A percentile compares a stretch with the other conserved stretches of the same genome.
Conservation (phyloP, 2,329 filamentous ascomycete genomes). For the Botryosphaeria dothidea region DNA sequence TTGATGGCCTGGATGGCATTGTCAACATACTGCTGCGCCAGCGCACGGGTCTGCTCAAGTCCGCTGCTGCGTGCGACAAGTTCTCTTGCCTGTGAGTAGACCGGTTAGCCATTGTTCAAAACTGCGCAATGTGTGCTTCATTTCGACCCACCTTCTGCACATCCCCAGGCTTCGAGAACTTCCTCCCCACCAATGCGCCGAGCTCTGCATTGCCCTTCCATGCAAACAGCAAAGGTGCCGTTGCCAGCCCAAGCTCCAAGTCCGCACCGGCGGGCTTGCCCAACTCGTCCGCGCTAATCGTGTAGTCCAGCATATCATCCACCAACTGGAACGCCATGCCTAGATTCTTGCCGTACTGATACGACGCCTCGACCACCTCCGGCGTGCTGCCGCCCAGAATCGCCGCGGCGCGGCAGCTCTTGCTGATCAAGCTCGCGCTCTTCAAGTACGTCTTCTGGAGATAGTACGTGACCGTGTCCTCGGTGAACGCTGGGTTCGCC, state of each 20-base stretch:
- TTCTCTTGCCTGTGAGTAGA: constrained; percentile 69
- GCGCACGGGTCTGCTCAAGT: constrained; percentile 84
- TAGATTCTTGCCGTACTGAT: constrained; percentile 88
- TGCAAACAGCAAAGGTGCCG: constrained; percentile 89
- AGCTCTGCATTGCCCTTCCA: constrained; percentile 88
- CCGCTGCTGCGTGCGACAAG: constrained; percentile 82
- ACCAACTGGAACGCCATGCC: constrained; percentile 96
- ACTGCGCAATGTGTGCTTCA: background rate
- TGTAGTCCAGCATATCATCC: constrained; percentile 98
- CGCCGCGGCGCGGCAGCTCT: constrained; percentile 88
- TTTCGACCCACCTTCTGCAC: constrained; percentile 69
- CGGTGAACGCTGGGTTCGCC: constrained; percentile 77
- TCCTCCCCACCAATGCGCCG: constrained; percentile 85
- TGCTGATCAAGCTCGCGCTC: constrained; percentile 92
- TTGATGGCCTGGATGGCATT: constrained; percentile 84
- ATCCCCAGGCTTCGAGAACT: constrained; percentile 82
- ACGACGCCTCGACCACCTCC: constrained; percentile 85
- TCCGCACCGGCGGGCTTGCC: constrained; percentile 96
- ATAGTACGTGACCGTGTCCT: constrained; percentile 90
- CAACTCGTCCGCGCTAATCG: constrained; percentile 76
- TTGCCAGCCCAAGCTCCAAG: constrained; percentile 88
- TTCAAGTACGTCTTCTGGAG: constrained; percentile 98
- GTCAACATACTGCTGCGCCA: constrained; percentile 88
- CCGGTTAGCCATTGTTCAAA: background rate
- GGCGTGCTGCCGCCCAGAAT: constrained; percentile 76